These are phyloP conservation scores for Stereum hirsutum DNA, from an alignment of 1,284 basidiomycete species.

Conservation along the genomic window DNA sequence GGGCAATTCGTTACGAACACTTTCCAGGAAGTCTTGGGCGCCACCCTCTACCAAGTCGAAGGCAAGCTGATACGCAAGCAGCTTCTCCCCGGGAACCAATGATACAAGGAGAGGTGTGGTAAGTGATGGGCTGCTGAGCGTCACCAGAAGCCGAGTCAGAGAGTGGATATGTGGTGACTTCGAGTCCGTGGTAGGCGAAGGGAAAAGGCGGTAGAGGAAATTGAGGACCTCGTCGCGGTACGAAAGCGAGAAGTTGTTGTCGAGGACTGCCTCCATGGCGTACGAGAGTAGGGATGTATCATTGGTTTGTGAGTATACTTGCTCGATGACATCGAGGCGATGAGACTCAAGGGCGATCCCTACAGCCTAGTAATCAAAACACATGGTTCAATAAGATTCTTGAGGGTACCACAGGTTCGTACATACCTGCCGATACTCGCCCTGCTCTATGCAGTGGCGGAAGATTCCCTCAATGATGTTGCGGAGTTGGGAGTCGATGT, in stretches of 20 bases:
- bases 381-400: no score
- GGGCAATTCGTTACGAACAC: conserved; percentile 54
- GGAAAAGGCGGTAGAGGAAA: conserved; percentile 79
- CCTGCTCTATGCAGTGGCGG: conserved; percentile 72
- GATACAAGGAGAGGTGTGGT: conserved; percentile 66
- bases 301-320: conserved; percentile 62
- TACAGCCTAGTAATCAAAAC: no score
- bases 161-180: conserved; percentile 68
- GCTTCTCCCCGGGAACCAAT: conserved; percentile 59
- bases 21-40: conserved; percentile 84
- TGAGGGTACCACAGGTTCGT: conserved; percentile 3
- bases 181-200: conserved; percentile 55
- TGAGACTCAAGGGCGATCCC: conserved; percentile 89
- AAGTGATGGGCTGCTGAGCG: conserved; percentile 70
- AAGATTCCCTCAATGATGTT: conserved; percentile 86
- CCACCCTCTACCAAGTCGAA: conserved; percentile 93
- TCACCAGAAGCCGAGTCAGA: conserved; percentile 83
- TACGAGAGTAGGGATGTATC: conserved; percentile 81
- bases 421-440: conserved; percentile 80
- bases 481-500: conserved; percentile 73
- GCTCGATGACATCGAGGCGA: conserved; percentile 77
- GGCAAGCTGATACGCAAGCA: conserved; percentile 87
- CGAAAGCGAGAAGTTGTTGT: conserved; percentile 72
- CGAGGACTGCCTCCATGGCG: conserved; percentile 83
- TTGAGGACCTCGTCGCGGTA: conserved; percentile 81